Evolutionary conservation across 305 asterid species (phyloP), one percentile per base, ranked within the genome.

Genomic region (Striga hermonthica): DNA sequence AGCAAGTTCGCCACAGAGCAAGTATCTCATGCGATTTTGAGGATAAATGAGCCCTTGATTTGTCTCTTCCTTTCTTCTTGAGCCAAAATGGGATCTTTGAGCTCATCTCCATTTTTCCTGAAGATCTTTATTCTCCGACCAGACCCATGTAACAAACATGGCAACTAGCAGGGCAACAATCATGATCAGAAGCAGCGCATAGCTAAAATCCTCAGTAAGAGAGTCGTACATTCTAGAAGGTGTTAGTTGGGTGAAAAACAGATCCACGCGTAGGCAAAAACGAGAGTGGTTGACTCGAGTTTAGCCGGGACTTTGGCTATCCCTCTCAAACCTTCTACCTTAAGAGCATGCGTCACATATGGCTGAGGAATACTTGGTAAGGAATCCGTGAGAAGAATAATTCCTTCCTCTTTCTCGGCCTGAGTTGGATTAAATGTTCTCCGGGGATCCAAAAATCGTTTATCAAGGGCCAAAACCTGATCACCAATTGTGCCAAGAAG

Each of bases 391-490:
- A 93, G 96, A 54, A 97, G 99, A 67, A 93, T 84, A 47, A 93
- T 79, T 71, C 99, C 99, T 82, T 93, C 99, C 91, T 93, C 99
- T 78, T 93, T 93, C 85, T 93, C 99, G 62, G 96, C 96, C 75
- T 79, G 89, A 41, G 89, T 76, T 54, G 99, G 99, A 75, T 93
- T 93, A 70, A 86, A 66, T 50, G 99, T 86, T 68, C 97, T 80
- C 62, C 99, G 87, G 41, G 97, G 96, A 83, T 90, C 99, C 28
- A 93, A 76, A 74, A 88, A 88, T 31, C 97, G 90, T 80, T 93
- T 93, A 74, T 93, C 99, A 74, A 93, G 94, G 72, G 99, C 97
- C 90, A 93, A 85, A 71, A 93, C 95, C 96, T 93, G 97, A 75
- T 88, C 96, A 62, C 95, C 95, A 76, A 88, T 80, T 67, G 97